Evolutionary conservation across 1,284 basidiomycete species (phyloP).

Genomic region (Boletus hoseneyae): DNA sequence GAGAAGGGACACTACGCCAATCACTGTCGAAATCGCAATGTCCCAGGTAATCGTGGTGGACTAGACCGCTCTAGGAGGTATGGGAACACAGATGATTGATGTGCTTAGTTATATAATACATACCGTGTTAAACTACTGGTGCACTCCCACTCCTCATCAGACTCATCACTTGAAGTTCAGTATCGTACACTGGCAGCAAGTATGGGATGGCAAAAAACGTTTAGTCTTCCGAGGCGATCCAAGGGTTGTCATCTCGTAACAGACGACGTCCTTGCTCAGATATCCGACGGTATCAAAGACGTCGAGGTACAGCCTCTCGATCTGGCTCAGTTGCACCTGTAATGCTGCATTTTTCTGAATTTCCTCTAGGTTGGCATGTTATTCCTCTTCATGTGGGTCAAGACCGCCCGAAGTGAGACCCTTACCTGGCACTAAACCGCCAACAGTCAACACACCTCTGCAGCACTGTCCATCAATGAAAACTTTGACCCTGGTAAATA

Average conservation of each 20-base stretch:
- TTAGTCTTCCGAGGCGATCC: conserved; percentile 55
- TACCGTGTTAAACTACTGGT: not conserved
- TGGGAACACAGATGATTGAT: conserved; percentile 34
- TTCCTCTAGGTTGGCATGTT: conserved; percentile 61
- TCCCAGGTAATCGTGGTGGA: conserved; percentile 78
- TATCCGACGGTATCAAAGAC: conserved; percentile 69
- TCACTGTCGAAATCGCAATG: conserved; percentile 82
- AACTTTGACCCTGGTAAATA: conserved; percentile 60
- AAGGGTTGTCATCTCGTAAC: conserved; percentile 90
- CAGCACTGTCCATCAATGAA: conserved; percentile 85
- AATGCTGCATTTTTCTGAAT: not conserved
- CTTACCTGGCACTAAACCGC: not conserved
- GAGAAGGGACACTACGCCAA: conserved; percentile 96
- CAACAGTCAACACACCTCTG: conserved; percentile 84
- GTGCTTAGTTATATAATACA: conserved; percentile 1
- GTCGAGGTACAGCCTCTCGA: conserved; percentile 49
- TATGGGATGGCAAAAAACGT: conserved; percentile 94
- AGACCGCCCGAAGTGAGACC: not conserved
- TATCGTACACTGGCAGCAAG: not conserved
- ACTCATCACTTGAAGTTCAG: too few species aligned
- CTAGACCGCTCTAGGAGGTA: conserved; percentile 45
- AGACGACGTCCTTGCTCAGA: conserved; percentile 68
- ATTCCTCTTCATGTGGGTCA: conserved; percentile 68
- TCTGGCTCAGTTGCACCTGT: not conserved
- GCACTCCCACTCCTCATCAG: not conserved